phyloP scores from a whole-genome alignment of 805 yeast genomes.

The Saturnispora gosingensis region DNA sequence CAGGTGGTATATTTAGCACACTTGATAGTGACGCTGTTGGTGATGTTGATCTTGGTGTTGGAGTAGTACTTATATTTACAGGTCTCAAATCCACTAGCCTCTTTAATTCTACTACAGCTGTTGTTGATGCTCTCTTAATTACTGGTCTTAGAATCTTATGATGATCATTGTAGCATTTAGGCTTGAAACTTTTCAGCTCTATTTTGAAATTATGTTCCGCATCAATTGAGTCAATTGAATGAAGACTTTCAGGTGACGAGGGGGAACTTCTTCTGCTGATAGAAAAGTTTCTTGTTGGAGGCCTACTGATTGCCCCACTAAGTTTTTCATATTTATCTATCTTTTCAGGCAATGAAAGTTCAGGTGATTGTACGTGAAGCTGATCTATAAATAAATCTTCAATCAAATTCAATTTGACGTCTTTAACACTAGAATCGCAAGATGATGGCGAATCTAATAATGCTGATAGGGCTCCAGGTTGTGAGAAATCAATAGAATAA shows the following conservation, averaged over 20 bases:
- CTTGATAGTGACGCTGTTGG: not conserved
- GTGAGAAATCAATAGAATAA: constrained; percentile 1
- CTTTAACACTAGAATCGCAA: constrained; percentile 6
- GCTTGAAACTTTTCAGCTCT: not conserved
- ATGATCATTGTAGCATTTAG: not conserved
- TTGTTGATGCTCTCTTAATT: constrained; percentile 7
- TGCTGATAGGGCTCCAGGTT: constrained; percentile 11
- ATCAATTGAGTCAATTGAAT: not conserved
- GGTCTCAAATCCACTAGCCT: constrained; percentile 9
- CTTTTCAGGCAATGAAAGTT: constrained; percentile 18
- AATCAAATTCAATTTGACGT: not conserved
- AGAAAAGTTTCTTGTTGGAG: constrained; percentile 6
- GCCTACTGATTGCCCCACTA: constrained; percentile 17
- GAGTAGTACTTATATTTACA: not conserved
- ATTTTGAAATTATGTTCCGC: constrained; percentile 1
- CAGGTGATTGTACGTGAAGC: not conserved
- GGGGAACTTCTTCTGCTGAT: constrained; percentile 12
- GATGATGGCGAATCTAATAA: constrained; percentile 13
- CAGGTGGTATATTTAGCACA: not conserved
- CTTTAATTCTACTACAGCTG: constrained; percentile 9
- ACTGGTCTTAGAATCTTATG: constrained; percentile 10
- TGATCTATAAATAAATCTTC: not conserved
- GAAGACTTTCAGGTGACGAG: constrained; percentile 2
- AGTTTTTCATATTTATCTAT: constrained; percentile 24
- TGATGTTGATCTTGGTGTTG: not conserved